phyloP scores from a whole-genome alignment of 495 filamentous ascomycete species.

The Lasiosphaeria miniovina region DNA sequence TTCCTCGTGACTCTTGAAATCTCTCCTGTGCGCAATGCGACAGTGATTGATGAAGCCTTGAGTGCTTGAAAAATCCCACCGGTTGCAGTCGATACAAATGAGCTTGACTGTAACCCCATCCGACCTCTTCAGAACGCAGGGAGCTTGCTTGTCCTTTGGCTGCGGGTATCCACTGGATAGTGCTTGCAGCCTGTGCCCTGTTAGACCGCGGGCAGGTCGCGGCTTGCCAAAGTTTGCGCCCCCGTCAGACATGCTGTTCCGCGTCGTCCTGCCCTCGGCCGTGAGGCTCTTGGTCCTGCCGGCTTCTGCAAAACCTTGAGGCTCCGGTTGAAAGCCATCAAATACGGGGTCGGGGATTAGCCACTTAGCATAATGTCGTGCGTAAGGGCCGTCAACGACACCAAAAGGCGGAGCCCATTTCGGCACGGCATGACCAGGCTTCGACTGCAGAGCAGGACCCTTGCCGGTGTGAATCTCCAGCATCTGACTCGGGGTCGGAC shows the following conservation, averaged over 20 bases:
- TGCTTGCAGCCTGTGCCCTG: constrained; percentile 63
- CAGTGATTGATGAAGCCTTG: constrained; percentile 99
- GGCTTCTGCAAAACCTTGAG: constrained; percentile 31
- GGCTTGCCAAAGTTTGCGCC: constrained; percentile 51
- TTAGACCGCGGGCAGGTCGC: constrained; percentile 58
- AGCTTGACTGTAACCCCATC: constrained; percentile 66
- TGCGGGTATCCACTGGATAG: constrained; percentile 69
- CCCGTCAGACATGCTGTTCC: constrained; percentile 64
- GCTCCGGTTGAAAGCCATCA: constrained; percentile 59
- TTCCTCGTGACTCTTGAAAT: constrained; percentile 91
- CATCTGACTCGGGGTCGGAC: constrained; percentile 58
- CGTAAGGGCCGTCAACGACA: constrained; percentile 86
- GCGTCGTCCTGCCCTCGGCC: constrained; percentile 68
- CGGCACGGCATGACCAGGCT: constrained; percentile 57
- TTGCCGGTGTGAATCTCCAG: constrained; percentile 66
- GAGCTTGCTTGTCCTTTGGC: constrained; percentile 60
- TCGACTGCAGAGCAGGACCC: constrained; percentile 60
- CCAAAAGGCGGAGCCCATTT: constrained; percentile 78
- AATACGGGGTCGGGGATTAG: constrained; percentile 85
- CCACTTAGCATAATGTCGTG: constrained; percentile 92
- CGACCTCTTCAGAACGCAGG: constrained; percentile 50
- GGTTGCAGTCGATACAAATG: constrained; percentile 81
- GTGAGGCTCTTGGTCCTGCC: constrained; percentile 37
- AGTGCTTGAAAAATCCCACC: constrained; percentile 87
- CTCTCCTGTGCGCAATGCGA: constrained; percentile 86